Base-by-base conservation (phyloP, 2,329 filamentous ascomycete species). In the Ophiocordyceps unilateralis region DNA sequence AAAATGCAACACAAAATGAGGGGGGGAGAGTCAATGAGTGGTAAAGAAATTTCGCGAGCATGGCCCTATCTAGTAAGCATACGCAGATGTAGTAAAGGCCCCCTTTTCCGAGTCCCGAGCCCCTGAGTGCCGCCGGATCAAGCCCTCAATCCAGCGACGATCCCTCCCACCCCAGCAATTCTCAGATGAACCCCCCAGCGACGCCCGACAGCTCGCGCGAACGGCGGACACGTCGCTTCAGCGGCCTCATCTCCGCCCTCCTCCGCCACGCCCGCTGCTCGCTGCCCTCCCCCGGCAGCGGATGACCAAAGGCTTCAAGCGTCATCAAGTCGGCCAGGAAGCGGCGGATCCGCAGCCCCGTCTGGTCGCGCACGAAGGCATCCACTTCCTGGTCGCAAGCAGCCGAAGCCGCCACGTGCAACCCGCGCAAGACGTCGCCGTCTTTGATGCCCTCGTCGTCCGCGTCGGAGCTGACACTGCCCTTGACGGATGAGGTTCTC, bases 341-440 rank as follows among this genome's bases (percentile, higher is more conserved):
- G 7, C 65, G 65, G 28, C 74, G 64, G 39, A 76, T 64, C 14
- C 68, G 59, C 21, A 73, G 51, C 0, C 74, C 74, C 0, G 70
- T 75, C 46, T 65, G 64, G 20, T 66, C 57, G 23, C 64, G 59
- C 43, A 78, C 68, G 53, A 67, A 67, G 0, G 62, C 62, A 51
- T 77, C 71, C 2, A 75, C 63, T 30, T 65, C 58, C 44, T 71
- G 65, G 44, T 76, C 67, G 41, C 71, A 74, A 5, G 72, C 72
- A 11, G 73, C 74, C 5, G 68, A 68, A 24, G 70, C 65, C 5
- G 71, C 72, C 34, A 76, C 65, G 46, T 70, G 68, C 11, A 78
- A 56, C 0, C 73, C 74, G 41, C 65, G 62, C 41, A 76, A 62
- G 3, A 77, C 66, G 50, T 74, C 69, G 39, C 63, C 61, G 50